Conservation (phyloP, 2,329 filamentous ascomycete genomes). For the Colletotrichum viniferum region DNA sequence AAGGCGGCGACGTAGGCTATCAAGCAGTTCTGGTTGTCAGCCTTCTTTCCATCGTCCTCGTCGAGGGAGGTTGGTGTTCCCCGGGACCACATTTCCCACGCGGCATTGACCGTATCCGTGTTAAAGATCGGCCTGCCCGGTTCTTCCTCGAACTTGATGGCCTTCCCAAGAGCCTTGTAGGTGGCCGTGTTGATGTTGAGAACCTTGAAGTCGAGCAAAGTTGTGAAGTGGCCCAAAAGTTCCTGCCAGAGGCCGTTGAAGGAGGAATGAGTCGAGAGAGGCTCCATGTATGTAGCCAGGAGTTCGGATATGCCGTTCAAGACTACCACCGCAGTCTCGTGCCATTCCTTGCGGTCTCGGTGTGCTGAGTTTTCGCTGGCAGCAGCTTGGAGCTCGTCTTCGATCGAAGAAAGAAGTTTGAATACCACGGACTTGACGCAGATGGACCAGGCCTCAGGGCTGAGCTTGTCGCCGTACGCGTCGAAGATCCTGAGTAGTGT, state of each 20-base stretch:
- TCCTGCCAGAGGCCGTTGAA: constrained; percentile 80
- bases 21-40: constrained; percentile 81
- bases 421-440: constrained; percentile 84
- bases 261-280: constrained; percentile 67
- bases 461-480: constrained; percentile 82
- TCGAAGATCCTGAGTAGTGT: constrained; percentile 91
- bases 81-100: constrained; percentile 74
- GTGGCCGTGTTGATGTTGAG: constrained; percentile 75
- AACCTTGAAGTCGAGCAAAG: constrained; percentile 64
- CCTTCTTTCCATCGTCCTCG: constrained; percentile 37
- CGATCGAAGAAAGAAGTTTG: constrained; percentile 74
- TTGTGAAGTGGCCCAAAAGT: constrained; percentile 71
- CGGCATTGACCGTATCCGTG: constrained; percentile 60
- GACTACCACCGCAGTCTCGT: constrained; percentile 76
- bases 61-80: constrained; percentile 59
- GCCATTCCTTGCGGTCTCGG: constrained; percentile 63
- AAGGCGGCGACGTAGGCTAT: constrained; percentile 82
- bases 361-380: constrained; percentile 33
- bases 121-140: constrained; percentile 55
- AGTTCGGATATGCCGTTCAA: constrained; percentile 75
- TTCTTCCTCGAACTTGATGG: constrained; percentile 58
- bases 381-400: constrained; percentile 53
- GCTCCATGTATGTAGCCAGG: constrained; percentile 76
- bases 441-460: constrained; percentile 79
- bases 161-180: constrained; percentile 69